Evolutionary conservation across 169 alveolate genomes (phyloP).

Genomic region (Eimeria maxima): DNA sequence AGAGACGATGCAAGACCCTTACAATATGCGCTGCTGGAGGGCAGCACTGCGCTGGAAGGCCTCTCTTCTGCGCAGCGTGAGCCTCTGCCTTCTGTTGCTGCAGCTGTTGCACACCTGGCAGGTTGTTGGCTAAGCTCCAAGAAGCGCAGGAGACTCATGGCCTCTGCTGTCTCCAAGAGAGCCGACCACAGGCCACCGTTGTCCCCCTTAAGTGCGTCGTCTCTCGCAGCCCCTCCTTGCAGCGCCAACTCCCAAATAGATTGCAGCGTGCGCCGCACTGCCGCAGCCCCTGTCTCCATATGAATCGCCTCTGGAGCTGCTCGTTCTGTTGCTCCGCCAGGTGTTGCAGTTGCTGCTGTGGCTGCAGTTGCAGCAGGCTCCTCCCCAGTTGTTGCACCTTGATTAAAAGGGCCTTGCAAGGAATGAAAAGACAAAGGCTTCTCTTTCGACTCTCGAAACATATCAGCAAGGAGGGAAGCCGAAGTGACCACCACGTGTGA

Average conservation of each 20-base stretch:
- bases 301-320: background rate
- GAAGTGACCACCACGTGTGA: background rate
- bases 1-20: background rate
- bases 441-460: background rate
- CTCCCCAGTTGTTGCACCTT: background rate
- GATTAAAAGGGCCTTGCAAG: background rate
- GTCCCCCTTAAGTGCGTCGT: background rate
- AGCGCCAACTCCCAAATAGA: background rate
- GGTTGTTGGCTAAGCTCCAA: slow-evolving; percentile 4
- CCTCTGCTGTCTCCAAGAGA: slow-evolving; percentile 52
- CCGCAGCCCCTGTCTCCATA: background rate
- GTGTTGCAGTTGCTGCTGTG: background rate
- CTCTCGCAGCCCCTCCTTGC: background rate
- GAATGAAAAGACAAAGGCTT: background rate
- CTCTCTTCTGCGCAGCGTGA: background rate
- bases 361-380: slow-evolving; percentile 5
- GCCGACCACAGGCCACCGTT: slow-evolving; percentile 46
- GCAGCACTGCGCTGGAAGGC: background rate
- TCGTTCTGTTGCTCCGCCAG: background rate
- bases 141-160: slow-evolving; percentile 37
- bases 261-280: background rate
- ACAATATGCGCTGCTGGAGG: background rate
- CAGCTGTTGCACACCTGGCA: background rate
- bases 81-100: background rate
- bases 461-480: background rate